Evolutionary conservation across 805 yeast species (phyloP).

Genomic region (Debaryomyces prosopidis): DNA sequence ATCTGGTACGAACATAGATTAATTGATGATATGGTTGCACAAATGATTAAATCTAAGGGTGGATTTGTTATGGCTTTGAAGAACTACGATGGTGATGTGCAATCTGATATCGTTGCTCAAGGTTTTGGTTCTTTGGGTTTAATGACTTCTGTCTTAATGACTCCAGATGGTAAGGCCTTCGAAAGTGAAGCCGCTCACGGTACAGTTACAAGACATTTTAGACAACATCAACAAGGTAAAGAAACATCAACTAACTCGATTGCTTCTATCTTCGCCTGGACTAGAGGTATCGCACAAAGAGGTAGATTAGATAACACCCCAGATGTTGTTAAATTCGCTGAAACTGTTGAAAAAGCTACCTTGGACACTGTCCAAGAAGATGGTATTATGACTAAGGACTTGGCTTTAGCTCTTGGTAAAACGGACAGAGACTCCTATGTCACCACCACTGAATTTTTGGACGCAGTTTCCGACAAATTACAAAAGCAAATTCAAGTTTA

Average conservation of each 20-base stretch:
- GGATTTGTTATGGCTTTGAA: constrained; percentile 80
- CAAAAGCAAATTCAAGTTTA: constrained; percentile 14
- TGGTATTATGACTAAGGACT: constrained; percentile 80
- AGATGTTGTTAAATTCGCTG: constrained; percentile 67
- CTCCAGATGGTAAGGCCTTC: constrained; percentile 85
- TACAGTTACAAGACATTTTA: constrained; percentile 82
- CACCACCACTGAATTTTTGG: constrained; percentile 73
- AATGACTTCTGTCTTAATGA: constrained; percentile 80
- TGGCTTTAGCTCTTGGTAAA: constrained; percentile 70
- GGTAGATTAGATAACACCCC: constrained; percentile 74
- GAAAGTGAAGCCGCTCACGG: constrained; percentile 89
- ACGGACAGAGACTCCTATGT: constrained; percentile 63
- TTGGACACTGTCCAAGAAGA: constrained; percentile 72
- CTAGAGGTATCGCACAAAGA: constrained; percentile 82
- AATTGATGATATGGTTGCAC: constrained; percentile 88
- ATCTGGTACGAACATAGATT: constrained; percentile 78
- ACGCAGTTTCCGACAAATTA: constrained; percentile 69
- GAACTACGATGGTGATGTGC: constrained; percentile 86
- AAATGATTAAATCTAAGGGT: constrained; percentile 82
- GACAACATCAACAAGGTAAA: constrained; percentile 79
- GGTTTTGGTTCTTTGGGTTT: constrained; percentile 84
- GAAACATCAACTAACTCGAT: constrained; percentile 84
- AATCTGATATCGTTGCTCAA: constrained; percentile 83
- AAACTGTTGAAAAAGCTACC: constrained; percentile 64
- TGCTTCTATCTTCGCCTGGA: constrained; percentile 85